Base-by-base conservation (phyloP, 2,329 filamentous ascomycete species). In the Chaetomiaceae sp. region DNA sequence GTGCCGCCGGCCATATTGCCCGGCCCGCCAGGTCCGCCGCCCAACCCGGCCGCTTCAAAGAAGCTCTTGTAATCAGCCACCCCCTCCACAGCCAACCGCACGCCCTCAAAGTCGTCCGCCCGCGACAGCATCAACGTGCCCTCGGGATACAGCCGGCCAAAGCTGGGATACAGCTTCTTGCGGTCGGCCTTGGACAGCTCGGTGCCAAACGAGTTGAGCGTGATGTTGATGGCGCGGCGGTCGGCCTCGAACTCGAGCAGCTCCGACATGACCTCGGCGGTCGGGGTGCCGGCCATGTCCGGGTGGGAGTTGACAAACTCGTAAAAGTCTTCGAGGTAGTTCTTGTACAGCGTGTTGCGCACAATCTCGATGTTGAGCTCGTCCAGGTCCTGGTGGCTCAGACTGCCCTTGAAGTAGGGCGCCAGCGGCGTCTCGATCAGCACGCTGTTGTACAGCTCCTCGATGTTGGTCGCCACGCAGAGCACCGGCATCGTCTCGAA, bases 351-450 rank as follows among this genome's bases (percentile, higher is more conserved):
- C 0, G 91, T 99, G 73, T 99, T 99, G 59, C 95, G 87, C 54
- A 99, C 89, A 71, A 99, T 99, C 75, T 99, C 94, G 65, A 99
- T 99, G 75, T 99, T 99, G 66, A 99, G 79, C 76, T 99, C 95
- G 72, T 99, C 94, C 45, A 99, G 80, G 69, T 99, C 94, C 70
- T 96, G 90, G 71, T 96, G 91, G 73, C 87, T 95, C 56, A 99
- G 79, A 62, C 88, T 95, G 63, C 90, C 90, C 75, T 99, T 97
- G 82, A 99, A 99, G 75, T 95, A 99, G 8, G 90, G 86, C 13
- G 94, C 94, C 43, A 99, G 79, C 4, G 94, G 94, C 3, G 94
- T 99, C 75, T 99, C 94, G 62, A 99, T 91, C 61, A 99, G 76
- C 16, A 99, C 94, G 41, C 89, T 95, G 77, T 97, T 99, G 79